A percentile compares a stretch with the other conserved stretches of the same genome.
Evolutionary conservation across 176 grass and related monocot genomes (phyloP).

Genomic region (Lolium multiflorum): DNA sequence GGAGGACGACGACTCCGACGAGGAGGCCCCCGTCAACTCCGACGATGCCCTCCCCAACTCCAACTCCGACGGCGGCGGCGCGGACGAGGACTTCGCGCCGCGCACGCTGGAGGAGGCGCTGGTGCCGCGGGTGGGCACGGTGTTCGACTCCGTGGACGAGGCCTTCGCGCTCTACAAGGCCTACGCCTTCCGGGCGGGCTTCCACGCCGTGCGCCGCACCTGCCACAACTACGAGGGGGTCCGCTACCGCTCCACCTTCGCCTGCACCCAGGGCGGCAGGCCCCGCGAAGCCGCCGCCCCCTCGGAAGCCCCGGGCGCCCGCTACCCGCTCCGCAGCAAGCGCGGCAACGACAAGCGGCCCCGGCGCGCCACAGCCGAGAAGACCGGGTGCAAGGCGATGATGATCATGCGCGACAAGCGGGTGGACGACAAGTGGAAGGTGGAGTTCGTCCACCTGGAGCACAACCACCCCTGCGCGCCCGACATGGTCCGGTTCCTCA

Average conservation of each 20-base stretch:
- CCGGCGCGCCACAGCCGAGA: conserved; percentile 48
- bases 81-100: conserved; percentile 38
- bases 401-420: conserved; percentile 69
- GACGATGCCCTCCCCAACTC: not conserved
- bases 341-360: conserved; percentile 42
- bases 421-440: conserved; percentile 66
- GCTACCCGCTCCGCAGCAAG: conserved; percentile 54
- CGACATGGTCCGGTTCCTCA: conserved; percentile 90
- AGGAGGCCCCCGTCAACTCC: conserved; percentile 45
- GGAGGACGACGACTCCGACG: conserved; percentile 44
- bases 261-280: conserved; percentile 70
- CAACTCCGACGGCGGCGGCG: not conserved
- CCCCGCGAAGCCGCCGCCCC: conserved; percentile 7
- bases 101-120: conserved; percentile 62
- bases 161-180: conserved; percentile 85
- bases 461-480: conserved; percentile 83
- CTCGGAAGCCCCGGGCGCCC: conserved; percentile 20
- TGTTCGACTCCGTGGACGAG: conserved; percentile 78
- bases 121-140: conserved; percentile 54
- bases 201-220: conserved; percentile 69
- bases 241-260: conserved; percentile 83
- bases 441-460: conserved; percentile 73
- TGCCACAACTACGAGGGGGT: conserved; percentile 83
- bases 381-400: conserved; percentile 75
- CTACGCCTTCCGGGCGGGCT: conserved; percentile 74